Evolutionary conservation across 495 filamentous ascomycete genomes (phyloP).

Genomic region (Neurospora hispaniola): DNA sequence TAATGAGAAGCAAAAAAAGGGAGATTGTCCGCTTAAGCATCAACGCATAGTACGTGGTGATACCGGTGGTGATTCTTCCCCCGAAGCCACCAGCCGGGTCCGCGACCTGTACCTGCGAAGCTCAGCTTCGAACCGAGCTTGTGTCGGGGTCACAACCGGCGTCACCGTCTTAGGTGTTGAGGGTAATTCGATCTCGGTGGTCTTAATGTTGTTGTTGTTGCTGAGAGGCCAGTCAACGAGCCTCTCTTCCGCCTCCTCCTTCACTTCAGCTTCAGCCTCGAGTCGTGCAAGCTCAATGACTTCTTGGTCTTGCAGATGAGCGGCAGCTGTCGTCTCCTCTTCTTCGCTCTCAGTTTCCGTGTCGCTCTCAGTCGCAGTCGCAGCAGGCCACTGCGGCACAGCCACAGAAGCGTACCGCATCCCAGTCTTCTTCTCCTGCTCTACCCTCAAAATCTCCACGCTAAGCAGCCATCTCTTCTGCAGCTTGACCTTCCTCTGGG

Average conservation of each 20-base stretch:
- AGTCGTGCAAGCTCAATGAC: neutral
- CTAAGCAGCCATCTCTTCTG: slow-evolving; percentile 51
- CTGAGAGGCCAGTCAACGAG: neutral
- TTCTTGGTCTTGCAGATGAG: neutral
- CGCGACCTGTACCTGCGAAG: neutral
- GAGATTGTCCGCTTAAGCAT: too few species aligned
- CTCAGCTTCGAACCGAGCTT: neutral
- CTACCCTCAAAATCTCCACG: slow-evolving; percentile 50
- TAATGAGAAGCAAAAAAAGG: neutral
- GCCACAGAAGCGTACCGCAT: slow-evolving; percentile 40
- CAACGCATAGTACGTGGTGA: neutral
- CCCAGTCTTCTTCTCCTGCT: slow-evolving; percentile 42
- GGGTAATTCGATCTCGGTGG: neutral
- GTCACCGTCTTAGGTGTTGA: neutral
- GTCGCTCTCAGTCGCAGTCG: neutral
- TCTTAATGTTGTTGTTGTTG: neutral
- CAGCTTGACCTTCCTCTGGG: slow-evolving; percentile 40
- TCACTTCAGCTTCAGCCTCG: neutral
- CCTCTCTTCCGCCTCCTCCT: too few species aligned
- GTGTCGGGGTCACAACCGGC: neutral
- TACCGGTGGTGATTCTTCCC: neutral
- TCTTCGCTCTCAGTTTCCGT: slow-evolving; percentile 6
- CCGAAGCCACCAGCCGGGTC: neutral
- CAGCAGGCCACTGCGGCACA: slow-evolving; percentile 30
- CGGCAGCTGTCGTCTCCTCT: neutral